Evolutionary conservation across 345 rosid genomes (phyloP).

Genomic region (Luvunga scandens): DNA sequence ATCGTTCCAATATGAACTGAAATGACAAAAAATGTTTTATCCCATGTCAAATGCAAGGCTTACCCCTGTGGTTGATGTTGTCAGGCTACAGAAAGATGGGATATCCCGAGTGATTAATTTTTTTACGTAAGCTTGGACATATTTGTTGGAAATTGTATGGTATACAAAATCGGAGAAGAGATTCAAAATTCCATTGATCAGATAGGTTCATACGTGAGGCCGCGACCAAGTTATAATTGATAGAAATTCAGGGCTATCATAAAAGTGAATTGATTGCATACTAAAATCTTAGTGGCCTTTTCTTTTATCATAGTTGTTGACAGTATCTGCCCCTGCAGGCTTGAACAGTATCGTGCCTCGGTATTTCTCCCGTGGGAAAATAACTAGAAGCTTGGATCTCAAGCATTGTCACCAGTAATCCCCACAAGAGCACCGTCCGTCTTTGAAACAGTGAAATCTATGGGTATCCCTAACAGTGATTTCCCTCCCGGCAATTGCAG

Average conservation of each 20-base stretch:
- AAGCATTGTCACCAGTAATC: conserved; percentile 65
- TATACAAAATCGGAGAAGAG: not conserved
- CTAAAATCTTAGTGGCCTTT: not conserved
- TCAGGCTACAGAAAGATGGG: not conserved
- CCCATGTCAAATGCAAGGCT: not conserved
- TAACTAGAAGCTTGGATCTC: not conserved
- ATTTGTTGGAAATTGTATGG: not conserved
- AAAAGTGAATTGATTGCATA: not conserved
- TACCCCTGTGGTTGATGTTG: not conserved
- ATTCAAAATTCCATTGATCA: not conserved
- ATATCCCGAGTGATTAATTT: not conserved
- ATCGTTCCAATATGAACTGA: not conserved
- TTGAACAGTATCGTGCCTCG: not conserved
- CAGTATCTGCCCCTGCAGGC: not conserved
- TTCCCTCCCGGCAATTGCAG: conserved; percentile 53
- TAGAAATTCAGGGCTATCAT: not conserved
- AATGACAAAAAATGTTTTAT: not conserved
- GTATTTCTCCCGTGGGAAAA: conserved; percentile 19
- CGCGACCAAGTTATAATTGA: not conserved
- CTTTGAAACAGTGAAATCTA: conserved; percentile 75
- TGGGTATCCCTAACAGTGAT: conserved; percentile 69
- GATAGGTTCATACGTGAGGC: not conserved
- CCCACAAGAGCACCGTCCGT: conserved; percentile 73
- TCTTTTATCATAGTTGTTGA: not conserved
- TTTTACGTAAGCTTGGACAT: not conserved